These are phyloP conservation scores for Cryptococcus sp. DNA, from an alignment of 1,284 basidiomycete genomes.

Conservation along the genomic window DNA sequence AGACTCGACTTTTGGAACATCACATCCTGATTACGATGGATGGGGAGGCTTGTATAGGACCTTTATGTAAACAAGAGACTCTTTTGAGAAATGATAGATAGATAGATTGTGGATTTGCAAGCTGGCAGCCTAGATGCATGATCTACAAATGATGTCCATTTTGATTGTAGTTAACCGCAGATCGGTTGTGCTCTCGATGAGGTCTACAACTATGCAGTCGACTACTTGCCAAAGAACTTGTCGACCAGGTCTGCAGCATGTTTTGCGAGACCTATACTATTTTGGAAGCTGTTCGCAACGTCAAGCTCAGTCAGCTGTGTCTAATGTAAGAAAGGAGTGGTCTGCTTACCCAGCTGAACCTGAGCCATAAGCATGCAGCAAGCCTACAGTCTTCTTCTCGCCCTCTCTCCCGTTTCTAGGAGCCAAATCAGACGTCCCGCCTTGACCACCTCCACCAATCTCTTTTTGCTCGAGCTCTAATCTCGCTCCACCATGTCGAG, in stretches of 20 bases:
- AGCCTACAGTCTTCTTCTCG: conserved; percentile 55
- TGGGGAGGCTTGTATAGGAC: too few relatives aligned
- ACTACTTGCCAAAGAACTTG: conserved; percentile 9
- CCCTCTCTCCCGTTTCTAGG: conserved; percentile 24
- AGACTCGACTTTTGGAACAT: too few relatives aligned
- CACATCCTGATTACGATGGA: too few relatives aligned
- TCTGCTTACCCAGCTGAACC: conserved; percentile 48
- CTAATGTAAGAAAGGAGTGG: not conserved
- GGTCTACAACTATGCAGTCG: not conserved
- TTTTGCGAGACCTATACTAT: conserved; percentile 42
- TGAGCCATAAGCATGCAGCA: conserved; percentile 72
- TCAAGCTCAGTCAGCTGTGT: conserved; percentile 1
- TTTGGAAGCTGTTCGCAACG: conserved; percentile 38
- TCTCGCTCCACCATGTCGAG: conserved; percentile 66
- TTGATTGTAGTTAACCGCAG: too few relatives aligned
- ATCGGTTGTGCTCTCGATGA: too few relatives aligned
- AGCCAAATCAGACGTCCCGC: conserved; percentile 6
- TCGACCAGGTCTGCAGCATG: conserved; percentile 41
- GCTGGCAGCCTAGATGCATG: too few relatives aligned
- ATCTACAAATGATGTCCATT: too few relatives aligned
- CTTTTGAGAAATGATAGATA: too few relatives aligned
- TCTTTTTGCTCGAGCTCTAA: conserved; percentile 63
- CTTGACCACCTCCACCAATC: conserved; percentile 52
- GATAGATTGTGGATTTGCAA: too few relatives aligned
- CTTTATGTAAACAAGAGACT: not conserved